Evolutionary conservation across 805 yeast species (phyloP), one percentile per base, ranked within the genome.

Genomic region (Candida chauliodis): DNA sequence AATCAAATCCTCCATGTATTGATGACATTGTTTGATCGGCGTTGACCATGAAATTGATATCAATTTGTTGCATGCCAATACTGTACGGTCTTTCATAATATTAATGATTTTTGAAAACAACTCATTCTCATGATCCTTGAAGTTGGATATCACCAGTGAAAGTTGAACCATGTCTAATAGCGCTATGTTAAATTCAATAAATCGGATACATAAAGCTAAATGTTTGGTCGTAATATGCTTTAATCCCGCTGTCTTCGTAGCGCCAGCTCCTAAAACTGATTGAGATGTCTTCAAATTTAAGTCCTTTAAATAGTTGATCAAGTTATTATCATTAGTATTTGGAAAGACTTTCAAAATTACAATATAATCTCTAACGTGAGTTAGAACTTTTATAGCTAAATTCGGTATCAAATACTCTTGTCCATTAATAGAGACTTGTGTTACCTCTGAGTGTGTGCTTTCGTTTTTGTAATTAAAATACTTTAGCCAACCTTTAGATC

Each of bases 181-280:
- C 7, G 34, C 3, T 6, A 20, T 29, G 2, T 8, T 29, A 43
- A 66, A 67, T 39, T 78, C 77, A 21, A 84, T 62, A n/a, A 79
- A 66, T 50, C 84, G 87, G 4, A 81, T 76, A 25, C 84, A 76
- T 27, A 83, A 66, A 0, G 88, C 81, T 36, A 84, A 53, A 55
- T 84, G 86, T 47, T 79, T 79, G 1, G 88, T 81, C 3, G 86
- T 79, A 36, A 84, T 83, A 51, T 83, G 89, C 45, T 74, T 78
- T 36, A 84, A 63, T 0, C 86, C 88, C 0, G 91, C 85, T 0
- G 89, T 76, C 45, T 78, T 60, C 2, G 85, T 81, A 1, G 91
- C 91, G 29, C 84, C 86, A 1, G 90, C 88, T 30, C 81, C 83
- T 25, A 84, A 61, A 27, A 84, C 79, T 4, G 84, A 75, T 44